These are phyloP conservation scores for Pythium sukuiense DNA, from an alignment of 352 stramenopile species.

Conservation along the genomic window DNA sequence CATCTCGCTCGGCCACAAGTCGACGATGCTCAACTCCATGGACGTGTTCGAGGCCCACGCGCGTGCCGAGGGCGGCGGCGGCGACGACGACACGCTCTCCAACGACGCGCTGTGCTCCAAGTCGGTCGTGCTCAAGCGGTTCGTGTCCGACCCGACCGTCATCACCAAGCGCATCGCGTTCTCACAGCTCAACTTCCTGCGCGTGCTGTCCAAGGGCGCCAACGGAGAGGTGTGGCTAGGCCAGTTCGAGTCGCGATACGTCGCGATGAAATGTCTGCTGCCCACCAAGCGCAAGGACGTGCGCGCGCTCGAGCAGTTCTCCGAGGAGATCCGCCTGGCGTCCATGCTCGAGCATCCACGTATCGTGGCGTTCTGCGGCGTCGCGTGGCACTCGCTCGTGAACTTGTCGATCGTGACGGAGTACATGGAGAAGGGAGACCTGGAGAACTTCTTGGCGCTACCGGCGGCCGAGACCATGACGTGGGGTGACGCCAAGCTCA, in stretches of 20 bases:
- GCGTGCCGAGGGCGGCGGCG: slow-evolving; percentile 30
- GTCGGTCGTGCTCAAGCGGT: slow-evolving; percentile 52
- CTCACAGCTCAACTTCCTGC: slow-evolving; percentile 68
- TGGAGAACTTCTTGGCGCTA: slow-evolving; percentile 50
- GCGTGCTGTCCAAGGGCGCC: slow-evolving; percentile 70
- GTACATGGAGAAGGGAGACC: slow-evolving; percentile 75
- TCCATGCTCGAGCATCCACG: slow-evolving; percentile 74
- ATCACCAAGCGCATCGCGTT: slow-evolving; percentile 79
- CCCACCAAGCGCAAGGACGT: slow-evolving; percentile 62
- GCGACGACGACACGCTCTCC: slow-evolving; percentile 48
- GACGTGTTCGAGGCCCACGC: slow-evolving; percentile 34
- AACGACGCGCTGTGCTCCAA: slow-evolving; percentile 68
- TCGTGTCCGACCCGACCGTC: slow-evolving; percentile 67
- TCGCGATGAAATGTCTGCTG: slow-evolving; percentile 80
- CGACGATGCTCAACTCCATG: slow-evolving; percentile 21
- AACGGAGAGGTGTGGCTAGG: slow-evolving; percentile 84
- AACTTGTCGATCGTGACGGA: slow-evolving; percentile 80
- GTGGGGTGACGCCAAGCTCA: slow-evolving; percentile 62
- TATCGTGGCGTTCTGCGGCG: slow-evolving; percentile 81
- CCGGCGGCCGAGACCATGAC: slow-evolving; percentile 41
- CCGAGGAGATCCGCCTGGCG: slow-evolving; percentile 80
- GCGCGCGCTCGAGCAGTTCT: slow-evolving; percentile 69
- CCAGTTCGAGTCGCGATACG: slow-evolving; percentile 68
- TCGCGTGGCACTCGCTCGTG: slow-evolving; percentile 75
- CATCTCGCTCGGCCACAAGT: slow-evolving; percentile 20